A percentile compares a stretch with the other conserved stretches of the same genome.
phyloP scores from a whole-genome alignment of 2,329 filamentous ascomycete species.

The Neonectria magnoliae region DNA sequence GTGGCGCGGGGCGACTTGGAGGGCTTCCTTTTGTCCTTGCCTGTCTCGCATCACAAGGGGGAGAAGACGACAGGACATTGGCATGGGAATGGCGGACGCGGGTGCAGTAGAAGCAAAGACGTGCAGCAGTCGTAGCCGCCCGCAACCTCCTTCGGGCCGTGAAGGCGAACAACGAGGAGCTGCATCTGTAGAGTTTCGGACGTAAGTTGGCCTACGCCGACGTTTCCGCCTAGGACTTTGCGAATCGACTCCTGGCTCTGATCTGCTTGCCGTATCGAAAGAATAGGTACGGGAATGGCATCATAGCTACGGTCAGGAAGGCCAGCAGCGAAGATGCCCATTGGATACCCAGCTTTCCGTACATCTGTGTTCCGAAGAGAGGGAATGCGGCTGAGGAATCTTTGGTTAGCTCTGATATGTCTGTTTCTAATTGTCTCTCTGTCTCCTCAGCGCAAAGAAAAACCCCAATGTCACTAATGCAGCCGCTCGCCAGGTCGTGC shows the following conservation, averaged over 20 bases:
- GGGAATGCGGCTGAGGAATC: slow-evolving; percentile 72
- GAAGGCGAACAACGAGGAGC: not conserved
- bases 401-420: slow-evolving; percentile 24
- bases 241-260: slow-evolving; percentile 64
- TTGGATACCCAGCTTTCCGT: slow-evolving; percentile 72
- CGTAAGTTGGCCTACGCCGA: not conserved
- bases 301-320: slow-evolving; percentile 69
- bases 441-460: not conserved
- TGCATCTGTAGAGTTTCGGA: slow-evolving; percentile 17
- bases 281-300: slow-evolving; percentile 72
- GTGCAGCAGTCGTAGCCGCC: not conserved
- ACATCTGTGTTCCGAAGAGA: slow-evolving; percentile 80
- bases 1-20: slow-evolving; percentile 18
- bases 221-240: slow-evolving; percentile 43
- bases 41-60: not conserved
- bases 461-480: not conserved
- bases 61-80: not conserved
- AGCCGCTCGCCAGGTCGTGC: not conserved
- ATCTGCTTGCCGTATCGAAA: slow-evolving; percentile 69
- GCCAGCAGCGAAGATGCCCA: slow-evolving; percentile 74
- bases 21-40: not conserved
- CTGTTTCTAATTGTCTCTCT: not conserved
- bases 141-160: slow-evolving; percentile 8
- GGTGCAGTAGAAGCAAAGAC: not conserved
- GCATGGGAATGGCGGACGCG: not conserved